phyloP scores from a whole-genome alignment of 148 eudicot species.

The Polygonum aviculare region DNA sequence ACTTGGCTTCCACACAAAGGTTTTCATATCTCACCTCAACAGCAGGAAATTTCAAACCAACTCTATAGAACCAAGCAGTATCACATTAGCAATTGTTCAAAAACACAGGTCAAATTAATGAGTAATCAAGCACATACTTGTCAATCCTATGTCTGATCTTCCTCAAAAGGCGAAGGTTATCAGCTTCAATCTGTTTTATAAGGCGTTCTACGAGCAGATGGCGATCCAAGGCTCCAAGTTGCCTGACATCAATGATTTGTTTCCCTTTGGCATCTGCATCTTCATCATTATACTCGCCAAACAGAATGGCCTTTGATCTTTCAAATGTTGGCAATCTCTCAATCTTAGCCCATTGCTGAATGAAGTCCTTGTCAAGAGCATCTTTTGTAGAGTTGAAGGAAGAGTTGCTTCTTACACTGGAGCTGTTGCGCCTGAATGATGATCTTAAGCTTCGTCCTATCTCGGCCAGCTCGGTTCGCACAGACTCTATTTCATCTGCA shows the following conservation, averaged over 20 bases:
- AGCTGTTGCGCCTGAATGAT: constrained; percentile 22
- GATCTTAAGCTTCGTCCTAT: constrained; percentile 28
- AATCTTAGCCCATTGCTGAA: constrained; percentile 49
- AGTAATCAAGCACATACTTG: constrained; percentile 35
- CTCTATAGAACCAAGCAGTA: constrained; percentile 30
- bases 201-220: constrained; percentile 68
- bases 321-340: constrained; percentile 71
- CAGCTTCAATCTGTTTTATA: constrained; percentile 67
- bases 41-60: constrained; percentile 60
- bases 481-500: constrained; percentile 31
- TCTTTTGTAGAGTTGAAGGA: constrained; percentile 21
- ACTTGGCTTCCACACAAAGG: constrained; percentile 56
- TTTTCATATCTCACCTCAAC: constrained; percentile 65
- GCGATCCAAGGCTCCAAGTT: constrained; percentile 59
- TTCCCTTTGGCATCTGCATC: constrained; percentile 34
- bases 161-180: constrained; percentile 67
- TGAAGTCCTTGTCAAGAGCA: constrained; percentile 32
- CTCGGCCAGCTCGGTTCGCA: constrained; percentile 33
- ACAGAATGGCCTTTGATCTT: constrained; percentile 52
- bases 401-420: constrained; percentile 32
- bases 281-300: constrained; percentile 32
- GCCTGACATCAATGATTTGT: constrained; percentile 49
- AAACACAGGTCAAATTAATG: neutral
- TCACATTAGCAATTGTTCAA: neutral
- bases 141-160: constrained; percentile 64